Conservation (phyloP, 2,329 filamentous ascomycete genomes). For the Cytospora mali region DNA sequence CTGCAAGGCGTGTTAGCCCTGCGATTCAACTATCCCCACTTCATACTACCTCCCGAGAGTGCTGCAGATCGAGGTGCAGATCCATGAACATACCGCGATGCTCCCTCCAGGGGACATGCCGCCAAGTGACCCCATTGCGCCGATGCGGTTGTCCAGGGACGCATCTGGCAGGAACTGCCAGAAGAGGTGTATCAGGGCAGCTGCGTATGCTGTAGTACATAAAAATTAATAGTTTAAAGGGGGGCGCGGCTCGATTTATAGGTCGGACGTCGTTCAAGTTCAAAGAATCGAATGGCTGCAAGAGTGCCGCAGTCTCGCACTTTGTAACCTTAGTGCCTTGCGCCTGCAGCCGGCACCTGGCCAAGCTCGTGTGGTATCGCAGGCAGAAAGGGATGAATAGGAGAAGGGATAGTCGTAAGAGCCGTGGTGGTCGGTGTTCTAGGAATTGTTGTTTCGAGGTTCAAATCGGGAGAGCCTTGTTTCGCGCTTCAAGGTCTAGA, state of each 20-base stretch:
- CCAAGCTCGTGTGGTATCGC: constrained; percentile 16
- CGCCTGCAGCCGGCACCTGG: constrained; percentile 23
- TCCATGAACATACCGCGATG: constrained; percentile 63
- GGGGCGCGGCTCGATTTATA: constrained; percentile 15
- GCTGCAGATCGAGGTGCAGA: not conserved
- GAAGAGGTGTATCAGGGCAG: constrained; percentile 19
- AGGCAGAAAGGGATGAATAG: constrained; percentile 3
- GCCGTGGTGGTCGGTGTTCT: not conserved
- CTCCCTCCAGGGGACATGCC: constrained; percentile 77
- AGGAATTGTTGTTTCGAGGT: not conserved
- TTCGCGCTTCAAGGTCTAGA: constrained; percentile 12
- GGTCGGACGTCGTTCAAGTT: constrained; percentile 20
- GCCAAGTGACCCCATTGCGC: constrained; percentile 71
- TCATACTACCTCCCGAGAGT: not conserved
- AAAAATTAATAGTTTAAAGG: constrained; percentile 7
- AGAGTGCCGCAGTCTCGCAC: constrained; percentile 9
- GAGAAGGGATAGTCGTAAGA: not conserved
- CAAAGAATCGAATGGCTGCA: constrained; percentile 1
- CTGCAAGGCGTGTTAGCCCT: constrained; percentile 48
- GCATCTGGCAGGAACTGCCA: constrained; percentile 49
- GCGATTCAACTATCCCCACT: not conserved
- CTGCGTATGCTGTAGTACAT: constrained; percentile 29
- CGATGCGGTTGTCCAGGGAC: constrained; percentile 41
- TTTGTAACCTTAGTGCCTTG: constrained; percentile 20
- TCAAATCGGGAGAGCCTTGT: not conserved